Conservation (phyloP, 352 stramenopile genomes). For the Aphanomyces astaci region DNA sequence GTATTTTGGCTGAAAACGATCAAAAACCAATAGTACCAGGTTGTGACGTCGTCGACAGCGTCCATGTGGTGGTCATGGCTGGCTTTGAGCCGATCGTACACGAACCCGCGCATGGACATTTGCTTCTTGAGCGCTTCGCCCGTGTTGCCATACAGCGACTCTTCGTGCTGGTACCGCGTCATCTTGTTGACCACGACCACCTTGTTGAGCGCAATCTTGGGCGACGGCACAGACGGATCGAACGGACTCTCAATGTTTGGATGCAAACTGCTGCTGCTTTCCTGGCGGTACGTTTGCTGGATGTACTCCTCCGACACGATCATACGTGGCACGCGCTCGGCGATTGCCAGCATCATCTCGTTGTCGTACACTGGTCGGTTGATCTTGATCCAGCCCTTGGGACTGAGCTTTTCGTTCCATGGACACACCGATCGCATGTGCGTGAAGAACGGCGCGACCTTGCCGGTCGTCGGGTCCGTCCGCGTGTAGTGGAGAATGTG, state of each 20-base stretch:
- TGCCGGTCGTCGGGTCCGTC: conserved; percentile 54
- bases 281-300: conserved; percentile 66
- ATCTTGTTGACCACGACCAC: conserved; percentile 85
- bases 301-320: conserved; percentile 86
- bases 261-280: background rate
- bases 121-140: conserved; percentile 82
- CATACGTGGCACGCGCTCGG: conserved; percentile 76
- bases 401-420: conserved; percentile 84
- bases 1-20: no score
- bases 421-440: conserved; percentile 85
- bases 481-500: conserved; percentile 85
- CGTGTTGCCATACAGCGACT: conserved; percentile 67
- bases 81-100: conserved; percentile 78
- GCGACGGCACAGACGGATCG: conserved; percentile 25
- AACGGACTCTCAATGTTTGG: conserved; percentile 16
- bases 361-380: conserved; percentile 84
- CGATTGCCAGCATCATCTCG: conserved; percentile 74
- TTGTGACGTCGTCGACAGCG: conserved; percentile 78
- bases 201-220: conserved; percentile 60
- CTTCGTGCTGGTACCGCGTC: conserved; percentile 81
- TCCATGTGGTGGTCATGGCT: conserved; percentile 83
- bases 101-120: conserved; percentile 85
- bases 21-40: conserved; percentile 30
- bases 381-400: conserved; percentile 85
- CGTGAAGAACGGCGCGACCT: conserved; percentile 79